Percentiles rank a stretch among this genome's conserved stretches.
phyloP scores from a whole-genome alignment of 1,284 basidiomycete genomes.

The Ustilago tritici region DNA sequence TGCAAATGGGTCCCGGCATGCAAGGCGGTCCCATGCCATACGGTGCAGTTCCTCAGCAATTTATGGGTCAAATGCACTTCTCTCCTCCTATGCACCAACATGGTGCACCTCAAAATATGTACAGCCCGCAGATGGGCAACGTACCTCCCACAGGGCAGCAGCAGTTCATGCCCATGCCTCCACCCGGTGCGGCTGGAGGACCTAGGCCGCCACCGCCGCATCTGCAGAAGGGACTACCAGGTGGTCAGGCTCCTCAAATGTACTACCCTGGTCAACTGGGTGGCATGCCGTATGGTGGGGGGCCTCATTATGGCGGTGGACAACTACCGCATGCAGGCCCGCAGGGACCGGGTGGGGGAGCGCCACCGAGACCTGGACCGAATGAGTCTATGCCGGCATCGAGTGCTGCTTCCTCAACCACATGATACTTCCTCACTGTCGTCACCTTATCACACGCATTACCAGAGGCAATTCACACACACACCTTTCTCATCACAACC shows the following conservation, averaged over 20 bases:
- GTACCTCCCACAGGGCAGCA: slow-evolving; percentile 32
- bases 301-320: slow-evolving; percentile 30
- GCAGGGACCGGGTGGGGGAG: slow-evolving; percentile 15
- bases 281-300: slow-evolving; percentile 24
- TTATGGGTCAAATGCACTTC: slow-evolving; percentile 58
- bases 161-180: slow-evolving; percentile 55
- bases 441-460: background rate
- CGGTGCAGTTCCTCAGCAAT: slow-evolving; percentile 53
- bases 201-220: slow-evolving; percentile 49
- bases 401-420: slow-evolving; percentile 40
- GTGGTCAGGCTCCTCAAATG: slow-evolving; percentile 38
- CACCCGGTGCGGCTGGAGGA: slow-evolving; percentile 35
- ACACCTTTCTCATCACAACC: slow-evolving; percentile 2
- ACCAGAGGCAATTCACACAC: background rate
- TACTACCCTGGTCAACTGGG: slow-evolving; percentile 33
- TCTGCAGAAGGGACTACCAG: slow-evolving; percentile 29
- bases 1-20: slow-evolving; percentile 42
- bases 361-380: slow-evolving; percentile 14
- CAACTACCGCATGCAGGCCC: slow-evolving; percentile 21
- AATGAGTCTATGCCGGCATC: slow-evolving; percentile 30
- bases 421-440: slow-evolving; percentile 7
- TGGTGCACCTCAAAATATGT: slow-evolving; percentile 53
- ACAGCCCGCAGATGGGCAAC: slow-evolving; percentile 62
- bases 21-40: slow-evolving; percentile 50
- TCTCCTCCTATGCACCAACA: slow-evolving; percentile 59